Conservation (phyloP, 768 basidiomycete genomes). For the Russula ochroleuca region DNA sequence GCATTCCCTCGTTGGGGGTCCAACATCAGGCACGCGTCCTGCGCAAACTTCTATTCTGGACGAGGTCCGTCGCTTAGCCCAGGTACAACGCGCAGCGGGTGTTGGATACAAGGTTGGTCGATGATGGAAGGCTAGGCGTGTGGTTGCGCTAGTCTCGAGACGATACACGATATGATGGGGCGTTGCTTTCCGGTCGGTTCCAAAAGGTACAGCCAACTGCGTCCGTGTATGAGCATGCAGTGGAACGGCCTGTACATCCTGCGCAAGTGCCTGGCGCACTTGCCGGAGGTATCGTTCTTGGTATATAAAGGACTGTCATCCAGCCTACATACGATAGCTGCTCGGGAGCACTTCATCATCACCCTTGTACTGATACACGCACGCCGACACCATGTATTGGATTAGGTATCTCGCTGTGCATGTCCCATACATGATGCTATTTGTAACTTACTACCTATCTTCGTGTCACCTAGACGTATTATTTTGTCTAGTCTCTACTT, state of each 20-base stretch:
- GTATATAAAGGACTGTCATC: constrained; percentile 3
- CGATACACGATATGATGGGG: not conserved
- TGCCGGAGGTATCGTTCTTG: not conserved
- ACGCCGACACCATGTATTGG: not conserved
- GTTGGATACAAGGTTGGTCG: not conserved
- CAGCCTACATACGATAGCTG: not conserved
- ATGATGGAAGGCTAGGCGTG: not conserved
- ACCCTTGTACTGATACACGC: not conserved
- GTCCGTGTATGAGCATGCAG: no score
- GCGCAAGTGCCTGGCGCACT: constrained; percentile 1
- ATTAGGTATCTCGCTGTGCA: constrained; percentile 29
- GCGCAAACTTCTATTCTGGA: constrained; percentile 43
- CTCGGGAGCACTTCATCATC: not conserved
- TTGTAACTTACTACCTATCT: not conserved
- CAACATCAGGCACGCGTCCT: constrained; percentile 1
- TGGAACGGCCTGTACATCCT: not conserved
- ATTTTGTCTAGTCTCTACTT: not conserved
- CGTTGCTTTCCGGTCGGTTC: not conserved
- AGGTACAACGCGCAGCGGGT: not conserved
- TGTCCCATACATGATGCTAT: constrained; percentile 47
- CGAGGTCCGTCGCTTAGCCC: constrained; percentile 10
- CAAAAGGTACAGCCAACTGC: not conserved
- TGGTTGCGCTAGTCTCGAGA: not conserved
- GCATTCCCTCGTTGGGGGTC: not conserved
- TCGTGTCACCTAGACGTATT: no score